Percentiles rank a stretch among this genome's conserved stretches.
phyloP scores from a whole-genome alignment of 257 asterid species.

The Asclepias syriaca region DNA sequence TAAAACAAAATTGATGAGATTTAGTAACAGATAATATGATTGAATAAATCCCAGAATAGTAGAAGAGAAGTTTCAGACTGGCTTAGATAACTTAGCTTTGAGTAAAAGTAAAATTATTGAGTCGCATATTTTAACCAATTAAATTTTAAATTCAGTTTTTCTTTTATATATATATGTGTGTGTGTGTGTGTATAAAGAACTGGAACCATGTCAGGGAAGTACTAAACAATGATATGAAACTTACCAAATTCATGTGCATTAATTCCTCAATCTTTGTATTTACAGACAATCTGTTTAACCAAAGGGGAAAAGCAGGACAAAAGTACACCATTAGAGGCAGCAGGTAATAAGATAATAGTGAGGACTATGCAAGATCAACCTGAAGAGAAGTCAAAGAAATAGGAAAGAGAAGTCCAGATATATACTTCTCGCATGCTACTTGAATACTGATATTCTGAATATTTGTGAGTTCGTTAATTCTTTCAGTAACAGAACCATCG shows the following conservation, averaged over 20 bases:
- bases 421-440: slow-evolving; percentile 59
- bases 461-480: slow-evolving; percentile 58
- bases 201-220: slow-evolving; percentile 2
- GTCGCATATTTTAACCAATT: background rate
- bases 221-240: slow-evolving; percentile 21
- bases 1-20: background rate
- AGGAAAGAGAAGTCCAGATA: slow-evolving; percentile 7
- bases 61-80: background rate
- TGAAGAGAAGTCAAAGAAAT: background rate
- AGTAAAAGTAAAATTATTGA: background rate
- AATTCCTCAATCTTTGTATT: slow-evolving; percentile 56
- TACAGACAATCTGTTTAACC: slow-evolving; percentile 51
- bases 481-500: slow-evolving; percentile 62
- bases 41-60: background rate
- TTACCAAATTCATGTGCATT: slow-evolving; percentile 82
- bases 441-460: slow-evolving; percentile 58
- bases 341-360: background rate
- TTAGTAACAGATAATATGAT: background rate
- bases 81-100: background rate
- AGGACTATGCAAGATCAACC: slow-evolving; percentile 1
- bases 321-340: slow-evolving; percentile 17
- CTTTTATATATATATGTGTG: no score
- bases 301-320: slow-evolving; percentile 12
- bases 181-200: background rate
- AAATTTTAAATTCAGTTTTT: background rate